Evolutionary conservation across 345 rosid species (phyloP).

Genomic region (Raphanus raphanistrum): DNA sequence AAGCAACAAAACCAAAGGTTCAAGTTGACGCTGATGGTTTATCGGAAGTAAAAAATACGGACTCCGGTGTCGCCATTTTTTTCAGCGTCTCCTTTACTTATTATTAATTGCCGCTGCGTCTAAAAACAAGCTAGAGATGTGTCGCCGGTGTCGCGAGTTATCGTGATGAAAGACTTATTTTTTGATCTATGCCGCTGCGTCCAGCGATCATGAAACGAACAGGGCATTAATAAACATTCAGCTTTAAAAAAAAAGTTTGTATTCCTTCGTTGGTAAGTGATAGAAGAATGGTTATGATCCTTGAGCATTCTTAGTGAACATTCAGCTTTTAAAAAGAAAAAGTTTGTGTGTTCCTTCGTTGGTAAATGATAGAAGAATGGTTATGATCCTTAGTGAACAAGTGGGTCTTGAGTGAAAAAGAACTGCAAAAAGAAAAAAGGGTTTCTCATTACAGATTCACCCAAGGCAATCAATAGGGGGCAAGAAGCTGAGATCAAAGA

Average conservation of each 20-base stretch:
- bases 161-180: too few species aligned
- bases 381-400: constrained; percentile 37
- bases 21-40: too few species aligned
- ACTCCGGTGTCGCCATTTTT: too few species aligned
- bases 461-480: not conserved
- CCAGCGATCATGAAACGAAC: too few species aligned
- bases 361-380: constrained; percentile 17
- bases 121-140: too few species aligned
- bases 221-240: too few species aligned
- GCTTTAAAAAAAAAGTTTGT: not conserved
- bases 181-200: too few species aligned
- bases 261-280: constrained; percentile 17
- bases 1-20: too few species aligned
- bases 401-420: constrained; percentile 71
- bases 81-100: too few species aligned
- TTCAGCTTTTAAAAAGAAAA: not conserved
- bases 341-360: not conserved
- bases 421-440: constrained; percentile 48
- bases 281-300: constrained; percentile 9
- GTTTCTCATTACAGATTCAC: not conserved
- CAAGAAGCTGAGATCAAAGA: constrained; percentile 10
- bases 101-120: too few species aligned
- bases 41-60: too few species aligned
- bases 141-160: too few species aligned
- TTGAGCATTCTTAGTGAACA: constrained; percentile 37